Conservation (phyloP, 148 eudicot genomes). For the Fagopyrum homotropicum region DNA sequence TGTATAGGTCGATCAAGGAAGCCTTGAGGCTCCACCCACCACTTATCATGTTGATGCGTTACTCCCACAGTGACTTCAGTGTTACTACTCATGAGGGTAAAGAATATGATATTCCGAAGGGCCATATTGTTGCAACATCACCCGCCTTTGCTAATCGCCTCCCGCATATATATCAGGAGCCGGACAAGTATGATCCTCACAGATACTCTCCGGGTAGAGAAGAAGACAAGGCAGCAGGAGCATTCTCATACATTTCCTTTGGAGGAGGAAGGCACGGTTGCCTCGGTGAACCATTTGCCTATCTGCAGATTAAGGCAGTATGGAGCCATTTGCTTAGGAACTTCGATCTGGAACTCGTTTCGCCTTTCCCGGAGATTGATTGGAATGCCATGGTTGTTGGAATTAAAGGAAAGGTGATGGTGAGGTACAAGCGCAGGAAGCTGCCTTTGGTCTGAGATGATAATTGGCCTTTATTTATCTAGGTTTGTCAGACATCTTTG, state of each 20-base stretch:
- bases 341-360: constrained; percentile 78
- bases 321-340: constrained; percentile 94
- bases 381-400: constrained; percentile 93
- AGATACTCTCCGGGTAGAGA: constrained; percentile 79
- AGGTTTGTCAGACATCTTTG: background rate
- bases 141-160: constrained; percentile 95
- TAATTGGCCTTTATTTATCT: background rate
- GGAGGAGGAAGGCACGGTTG: constrained; percentile 99
- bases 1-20: constrained; percentile 83
- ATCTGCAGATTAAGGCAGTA: constrained; percentile 86
- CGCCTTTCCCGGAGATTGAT: constrained; percentile 95
- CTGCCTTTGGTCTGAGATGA: constrained; percentile 15
- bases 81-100: constrained; percentile 75
- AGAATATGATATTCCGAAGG: constrained; percentile 92
- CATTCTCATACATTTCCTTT: constrained; percentile 74
- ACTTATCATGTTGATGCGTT: constrained; percentile 72
- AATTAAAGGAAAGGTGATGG: constrained; percentile 71
- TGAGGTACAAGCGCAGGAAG: constrained; percentile 56
- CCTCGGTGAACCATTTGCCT: constrained; percentile 91
- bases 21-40: constrained; percentile 98
- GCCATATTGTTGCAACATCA: constrained; percentile 93
- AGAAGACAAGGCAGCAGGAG: constrained; percentile 84
- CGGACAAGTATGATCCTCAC: constrained; percentile 79
- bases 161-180: constrained; percentile 65
- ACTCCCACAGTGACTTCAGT: constrained; percentile 74